Evolutionary conservation across 495 filamentous ascomycete genomes (phyloP), one percentile per base, ranked within the genome.

Genomic region (Lindgomyces ingoldianus): DNA sequence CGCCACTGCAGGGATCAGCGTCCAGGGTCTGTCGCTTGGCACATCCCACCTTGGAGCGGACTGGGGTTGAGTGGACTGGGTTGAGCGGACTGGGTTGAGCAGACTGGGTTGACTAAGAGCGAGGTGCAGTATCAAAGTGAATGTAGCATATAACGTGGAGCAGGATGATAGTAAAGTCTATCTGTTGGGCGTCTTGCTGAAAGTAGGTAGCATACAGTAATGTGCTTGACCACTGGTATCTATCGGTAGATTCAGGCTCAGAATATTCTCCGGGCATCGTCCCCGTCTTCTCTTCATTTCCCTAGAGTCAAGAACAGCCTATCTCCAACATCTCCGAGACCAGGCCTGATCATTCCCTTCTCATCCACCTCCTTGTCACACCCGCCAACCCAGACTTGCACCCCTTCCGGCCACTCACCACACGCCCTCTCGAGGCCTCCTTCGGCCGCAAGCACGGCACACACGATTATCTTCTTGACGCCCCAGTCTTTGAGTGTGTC

Each of bases 401-500:
- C 85, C 9, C 83, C 88, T 61, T 87, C 88, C 1, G 80, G 79
- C 84, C 90, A 92, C 72, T 88, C 84, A n/a, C 73, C 80, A 0
- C 89, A 90, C 3, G 89, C 93, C 42, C 81, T 80, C 46, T 66
- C 69, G 44, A 96, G 75, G 10, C 93, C 93, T 0, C 78, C 76
- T 50, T 78, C 78, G 22, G 88, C 89, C 0, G 83, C 91, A 19
- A 96, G 74, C 50, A 96, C 85, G 12, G 84, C 83, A n/a, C 96
- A 74, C 54, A 96, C 83, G 16, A 96, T 77, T 19, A 98, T 86
- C 68, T 83, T 85, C 77, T 87, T 80, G 14, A 91, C 89, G 11
- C 93, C 93, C 93, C 93, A 98, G 70, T 98, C 91, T 57, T 81
- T 82, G 60, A 98, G 78, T 1, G 92, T 89, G 71, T 93, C 87